Conservation (phyloP, 2,329 filamentous ascomycete genomes). For the Fusarium sp. region DNA sequence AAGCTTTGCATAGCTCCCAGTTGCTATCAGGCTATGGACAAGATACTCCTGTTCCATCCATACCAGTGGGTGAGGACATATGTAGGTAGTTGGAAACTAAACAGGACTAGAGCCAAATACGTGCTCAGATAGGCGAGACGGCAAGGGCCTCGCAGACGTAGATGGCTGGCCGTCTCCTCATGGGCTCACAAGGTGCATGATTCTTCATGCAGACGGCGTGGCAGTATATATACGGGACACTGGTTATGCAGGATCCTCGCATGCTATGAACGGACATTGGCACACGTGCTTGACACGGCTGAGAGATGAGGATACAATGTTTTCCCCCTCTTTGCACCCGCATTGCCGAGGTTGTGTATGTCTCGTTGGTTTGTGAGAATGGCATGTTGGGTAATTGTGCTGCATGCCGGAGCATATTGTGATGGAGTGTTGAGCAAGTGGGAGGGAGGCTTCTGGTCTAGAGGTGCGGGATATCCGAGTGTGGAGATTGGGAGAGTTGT, state of each 20-base stretch:
- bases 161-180: slow-evolving; percentile 7
- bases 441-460: background rate
- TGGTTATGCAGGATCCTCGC: background rate
- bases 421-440: background rate
- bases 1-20: background rate
- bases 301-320: background rate
- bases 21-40: background rate
- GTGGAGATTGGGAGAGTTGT: background rate
- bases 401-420: slow-evolving; percentile 22
- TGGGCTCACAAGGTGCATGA: slow-evolving; percentile 3
- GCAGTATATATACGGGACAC: slow-evolving; percentile 28
- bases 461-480: background rate
- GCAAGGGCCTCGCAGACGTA: slow-evolving; percentile 17
- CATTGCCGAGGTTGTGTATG: slow-evolving; percentile 3
- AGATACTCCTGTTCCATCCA: background rate
- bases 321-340: background rate
- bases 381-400: slow-evolving; percentile 26
- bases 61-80: background rate
- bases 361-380: slow-evolving; percentile 1
- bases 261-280: background rate
- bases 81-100: background rate
- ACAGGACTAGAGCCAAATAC: background rate
- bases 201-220: slow-evolving; percentile 30
- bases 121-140: slow-evolving; percentile 16
- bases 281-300: slow-evolving; percentile 4